These are phyloP conservation scores for Pseudogymnoascus sp. DNA, from an alignment of 2,329 filamentous ascomycete species.

Conservation along the genomic window DNA sequence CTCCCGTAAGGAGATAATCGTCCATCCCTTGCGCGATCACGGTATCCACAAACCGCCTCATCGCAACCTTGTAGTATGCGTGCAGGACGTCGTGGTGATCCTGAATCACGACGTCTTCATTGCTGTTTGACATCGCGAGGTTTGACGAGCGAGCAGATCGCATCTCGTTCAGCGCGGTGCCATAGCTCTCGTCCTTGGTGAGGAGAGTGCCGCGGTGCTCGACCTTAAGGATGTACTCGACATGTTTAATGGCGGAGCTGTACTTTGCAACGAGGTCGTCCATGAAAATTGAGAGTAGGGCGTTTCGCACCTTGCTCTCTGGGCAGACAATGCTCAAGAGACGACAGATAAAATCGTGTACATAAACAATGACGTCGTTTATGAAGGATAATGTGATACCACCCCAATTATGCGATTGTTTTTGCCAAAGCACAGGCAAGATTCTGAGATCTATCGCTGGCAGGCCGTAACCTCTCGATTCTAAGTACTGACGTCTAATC, in stretches of 20 bases:
- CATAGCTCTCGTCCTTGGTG: slow-evolving; percentile 47
- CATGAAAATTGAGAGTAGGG: slow-evolving; percentile 22
- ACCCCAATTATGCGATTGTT: slow-evolving; percentile 34
- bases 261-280: slow-evolving; percentile 36
- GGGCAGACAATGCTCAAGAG: background rate
- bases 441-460: slow-evolving; percentile 11
- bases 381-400: slow-evolving; percentile 40
- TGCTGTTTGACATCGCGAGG: slow-evolving; percentile 14
- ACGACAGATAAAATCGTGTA: slow-evolving; percentile 38
- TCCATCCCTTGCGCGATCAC: slow-evolving; percentile 51
- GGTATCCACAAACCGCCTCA: slow-evolving; percentile 53
- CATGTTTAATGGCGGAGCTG: slow-evolving; percentile 37
- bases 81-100: slow-evolving; percentile 52
- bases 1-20: slow-evolving; percentile 42
- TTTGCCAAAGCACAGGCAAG: slow-evolving; percentile 12
- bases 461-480: slow-evolving; percentile 13
- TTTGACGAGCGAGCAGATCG: background rate
- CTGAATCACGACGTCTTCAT: slow-evolving; percentile 33
- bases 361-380: slow-evolving; percentile 39
- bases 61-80: slow-evolving; percentile 54
- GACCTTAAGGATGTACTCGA: slow-evolving; percentile 41
- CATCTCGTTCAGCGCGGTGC: slow-evolving; percentile 25
- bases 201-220: slow-evolving; percentile 38
- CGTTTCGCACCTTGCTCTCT: slow-evolving; percentile 35
- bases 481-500: slow-evolving; percentile 11